phyloP scores from a whole-genome alignment of 1,139 yeast genomes.

The Yamadazyma conglobata region DNA sequence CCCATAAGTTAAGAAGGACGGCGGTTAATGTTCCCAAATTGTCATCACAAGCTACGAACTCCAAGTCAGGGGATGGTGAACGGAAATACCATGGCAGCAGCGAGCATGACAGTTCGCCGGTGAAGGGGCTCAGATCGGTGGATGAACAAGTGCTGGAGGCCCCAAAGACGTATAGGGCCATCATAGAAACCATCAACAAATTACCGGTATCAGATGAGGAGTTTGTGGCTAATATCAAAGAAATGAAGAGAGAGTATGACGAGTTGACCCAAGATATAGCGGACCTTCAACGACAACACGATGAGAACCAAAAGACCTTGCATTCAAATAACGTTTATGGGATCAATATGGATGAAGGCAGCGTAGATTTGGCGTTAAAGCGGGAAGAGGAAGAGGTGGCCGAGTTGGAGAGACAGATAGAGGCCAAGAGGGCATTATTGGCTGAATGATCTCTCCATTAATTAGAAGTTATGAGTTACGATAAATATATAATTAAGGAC shows the following conservation, averaged over 20 bases:
- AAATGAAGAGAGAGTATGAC: constrained; percentile 15
- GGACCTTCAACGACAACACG: constrained; percentile 24
- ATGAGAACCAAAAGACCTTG: constrained; percentile 27
- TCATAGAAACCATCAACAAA: constrained; percentile 12
- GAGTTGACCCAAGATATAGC: constrained; percentile 23
- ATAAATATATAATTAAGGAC: not conserved
- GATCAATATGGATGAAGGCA: constrained; percentile 13
- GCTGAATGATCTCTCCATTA: too few species aligned
- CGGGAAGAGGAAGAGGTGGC: constrained; percentile 34
- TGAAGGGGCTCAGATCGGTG: constrained; percentile 2
- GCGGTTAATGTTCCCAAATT: constrained; percentile 26
- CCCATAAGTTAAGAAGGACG: constrained; percentile 16
- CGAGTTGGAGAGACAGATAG: constrained; percentile 28
- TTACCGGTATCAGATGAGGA: constrained; percentile 27
- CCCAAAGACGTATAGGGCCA: constrained; percentile 10
- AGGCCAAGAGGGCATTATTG: constrained; percentile 5
- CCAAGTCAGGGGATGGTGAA: not conserved
- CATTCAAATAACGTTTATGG: constrained; percentile 21
- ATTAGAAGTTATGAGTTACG: constrained; percentile 4
- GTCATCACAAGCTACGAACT: constrained; percentile 6
- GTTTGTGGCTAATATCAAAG: constrained; percentile 19
- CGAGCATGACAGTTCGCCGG: constrained; percentile 13
- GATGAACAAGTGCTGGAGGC: constrained; percentile 3
- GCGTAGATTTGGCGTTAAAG: constrained; percentile 30
- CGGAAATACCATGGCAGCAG: constrained; percentile 5